Conservation (phyloP, 768 basidiomycete genomes). For the Pleurotus citrinopileatus region DNA sequence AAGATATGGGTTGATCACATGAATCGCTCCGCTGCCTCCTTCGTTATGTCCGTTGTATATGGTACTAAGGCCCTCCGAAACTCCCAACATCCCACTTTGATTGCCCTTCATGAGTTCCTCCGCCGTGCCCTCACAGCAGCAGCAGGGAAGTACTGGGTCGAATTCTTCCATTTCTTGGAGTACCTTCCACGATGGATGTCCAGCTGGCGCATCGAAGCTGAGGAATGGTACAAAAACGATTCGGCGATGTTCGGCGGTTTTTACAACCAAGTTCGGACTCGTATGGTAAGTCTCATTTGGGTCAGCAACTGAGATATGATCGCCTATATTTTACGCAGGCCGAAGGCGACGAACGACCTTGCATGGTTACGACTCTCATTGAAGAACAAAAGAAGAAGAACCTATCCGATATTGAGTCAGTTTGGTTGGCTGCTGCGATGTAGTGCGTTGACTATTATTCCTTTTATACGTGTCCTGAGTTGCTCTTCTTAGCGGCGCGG, state of each 20-base stretch:
- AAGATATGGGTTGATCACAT: conserved; percentile 27
- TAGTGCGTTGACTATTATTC: background rate
- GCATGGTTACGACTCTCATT: conserved; percentile 4
- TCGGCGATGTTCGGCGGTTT: conserved; percentile 10
- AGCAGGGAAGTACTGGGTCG: conserved; percentile 34
- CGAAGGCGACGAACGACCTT: conserved; percentile 2
- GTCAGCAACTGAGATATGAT: background rate
- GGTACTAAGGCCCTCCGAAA: conserved; percentile 2
- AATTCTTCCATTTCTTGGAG: conserved; percentile 31
- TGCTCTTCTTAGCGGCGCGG: background rate
- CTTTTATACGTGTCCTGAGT: background rate
- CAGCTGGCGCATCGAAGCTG: conserved; percentile 25
- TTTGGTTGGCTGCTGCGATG: conserved; percentile 8
- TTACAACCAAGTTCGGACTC: conserved; percentile 9
- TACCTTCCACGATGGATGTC: conserved; percentile 26
- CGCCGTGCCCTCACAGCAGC: conserved; percentile 27
- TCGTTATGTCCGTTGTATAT: conserved; percentile 14
- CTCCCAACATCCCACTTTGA: conserved; percentile 27
- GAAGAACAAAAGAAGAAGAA: conserved; percentile 11
- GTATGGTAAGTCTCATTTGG: conserved; percentile 4
- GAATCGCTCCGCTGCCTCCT: conserved; percentile 14
- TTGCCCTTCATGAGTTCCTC: conserved; percentile 16
- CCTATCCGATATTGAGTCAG: conserved; percentile 1
- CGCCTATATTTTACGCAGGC: background rate
- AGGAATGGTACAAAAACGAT: conserved; percentile 16